phyloP scores from a whole-genome alignment of 306 rosid species.

The Cucumis melo region DNA sequence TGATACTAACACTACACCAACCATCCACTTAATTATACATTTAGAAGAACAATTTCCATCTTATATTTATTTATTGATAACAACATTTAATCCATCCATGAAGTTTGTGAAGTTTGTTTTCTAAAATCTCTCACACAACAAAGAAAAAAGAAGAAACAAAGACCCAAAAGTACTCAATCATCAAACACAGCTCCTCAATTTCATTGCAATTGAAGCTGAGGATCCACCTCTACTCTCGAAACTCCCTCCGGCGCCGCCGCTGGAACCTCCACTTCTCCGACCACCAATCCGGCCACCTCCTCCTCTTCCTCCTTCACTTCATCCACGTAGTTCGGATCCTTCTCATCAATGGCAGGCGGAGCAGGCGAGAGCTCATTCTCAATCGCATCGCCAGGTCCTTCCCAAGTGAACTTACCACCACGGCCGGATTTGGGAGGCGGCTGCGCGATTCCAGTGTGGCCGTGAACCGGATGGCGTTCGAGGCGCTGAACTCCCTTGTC shows the following conservation, averaged over 20 bases:
- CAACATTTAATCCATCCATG: too few species aligned
- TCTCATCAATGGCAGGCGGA: conserved; percentile 57
- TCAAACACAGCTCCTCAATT: not conserved
- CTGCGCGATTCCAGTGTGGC: conserved; percentile 20
- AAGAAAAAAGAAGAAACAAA: too few species aligned
- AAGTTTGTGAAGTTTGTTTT: too few species aligned
- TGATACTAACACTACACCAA: too few species aligned
- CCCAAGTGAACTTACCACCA: conserved; percentile 89
- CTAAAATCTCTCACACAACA: too few species aligned
- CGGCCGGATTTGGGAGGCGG: conserved; percentile 58
- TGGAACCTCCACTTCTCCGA: conserved; percentile 47
- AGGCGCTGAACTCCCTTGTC: conserved; percentile 47
- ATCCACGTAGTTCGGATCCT: conserved; percentile 70
- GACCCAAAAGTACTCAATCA: not conserved
- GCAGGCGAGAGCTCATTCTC: conserved; percentile 27
- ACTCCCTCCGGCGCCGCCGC: conserved; percentile 42
- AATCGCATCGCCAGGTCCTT: conserved; percentile 38
- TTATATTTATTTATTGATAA: too few species aligned
- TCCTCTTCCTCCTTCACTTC: conserved; percentile 34
- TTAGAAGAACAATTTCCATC: too few species aligned
- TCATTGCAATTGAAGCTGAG: conserved; percentile 17
- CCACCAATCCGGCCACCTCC: conserved; percentile 21
- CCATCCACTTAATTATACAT: too few species aligned
- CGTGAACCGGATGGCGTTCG: conserved; percentile 62
- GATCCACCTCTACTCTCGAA: conserved; percentile 58